Conservation (phyloP, 2,329 filamentous ascomycete genomes). For the Diaporthe amygdali region DNA sequence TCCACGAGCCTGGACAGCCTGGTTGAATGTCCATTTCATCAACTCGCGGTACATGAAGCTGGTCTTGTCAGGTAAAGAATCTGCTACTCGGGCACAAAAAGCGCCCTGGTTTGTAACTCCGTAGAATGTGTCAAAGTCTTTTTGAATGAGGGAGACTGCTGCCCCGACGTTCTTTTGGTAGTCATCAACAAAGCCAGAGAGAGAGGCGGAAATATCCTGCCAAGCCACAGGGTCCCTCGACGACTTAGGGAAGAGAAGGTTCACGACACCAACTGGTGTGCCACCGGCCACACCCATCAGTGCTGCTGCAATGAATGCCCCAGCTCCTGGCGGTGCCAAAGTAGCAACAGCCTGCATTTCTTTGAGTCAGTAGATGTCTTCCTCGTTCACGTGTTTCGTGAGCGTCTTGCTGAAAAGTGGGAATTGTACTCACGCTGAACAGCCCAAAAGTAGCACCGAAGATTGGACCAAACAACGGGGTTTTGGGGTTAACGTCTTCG, state of each 20-base stretch:
- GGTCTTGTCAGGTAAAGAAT: background rate
- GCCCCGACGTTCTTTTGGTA: conserved; percentile 1
- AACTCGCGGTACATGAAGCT: conserved; percentile 4
- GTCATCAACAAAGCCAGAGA: background rate
- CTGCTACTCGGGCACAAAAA: background rate
- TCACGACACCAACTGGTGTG: background rate
- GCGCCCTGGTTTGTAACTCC: background rate
- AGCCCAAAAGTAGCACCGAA: background rate
- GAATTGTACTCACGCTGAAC: background rate
- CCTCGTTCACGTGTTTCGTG: accelerated
- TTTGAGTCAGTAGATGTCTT: background rate
- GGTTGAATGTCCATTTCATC: conserved; percentile 4
- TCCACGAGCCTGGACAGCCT: background rate
- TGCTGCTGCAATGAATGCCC: background rate
- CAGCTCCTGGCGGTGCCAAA: background rate
- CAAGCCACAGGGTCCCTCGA: background rate
- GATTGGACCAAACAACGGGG: conserved; percentile 2
- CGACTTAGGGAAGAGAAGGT: background rate
- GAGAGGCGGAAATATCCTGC: background rate
- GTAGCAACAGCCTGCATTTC: background rate
- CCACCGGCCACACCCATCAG: background rate
- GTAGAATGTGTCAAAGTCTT: background rate
- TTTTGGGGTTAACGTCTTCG: background rate
- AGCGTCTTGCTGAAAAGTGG: background rate
- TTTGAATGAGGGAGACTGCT: background rate